phyloP scores from a whole-genome alignment of 106 monocot genomes.

The Ottelia alismoides region DNA sequence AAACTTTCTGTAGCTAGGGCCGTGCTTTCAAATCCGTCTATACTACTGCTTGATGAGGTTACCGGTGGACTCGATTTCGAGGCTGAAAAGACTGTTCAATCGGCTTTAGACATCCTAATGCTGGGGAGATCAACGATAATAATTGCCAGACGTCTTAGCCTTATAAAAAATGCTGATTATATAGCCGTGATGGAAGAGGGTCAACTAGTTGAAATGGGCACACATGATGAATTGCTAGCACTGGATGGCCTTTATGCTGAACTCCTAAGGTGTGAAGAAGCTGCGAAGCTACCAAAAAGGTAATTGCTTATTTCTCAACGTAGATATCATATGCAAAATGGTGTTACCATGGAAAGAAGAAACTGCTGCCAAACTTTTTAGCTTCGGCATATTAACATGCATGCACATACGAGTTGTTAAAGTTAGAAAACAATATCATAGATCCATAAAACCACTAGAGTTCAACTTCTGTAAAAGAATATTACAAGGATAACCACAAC shows the following conservation, averaged over 20 bases:
- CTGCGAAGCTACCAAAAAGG: constrained; percentile 92
- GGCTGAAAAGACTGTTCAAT: constrained; percentile 89
- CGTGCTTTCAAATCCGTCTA: constrained; percentile 92
- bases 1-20: constrained; percentile 94
- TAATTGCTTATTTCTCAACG: too few relatives aligned
- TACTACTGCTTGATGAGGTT: constrained; percentile 97
- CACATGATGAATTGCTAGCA: constrained; percentile 84
- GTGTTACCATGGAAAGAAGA: too few relatives aligned
- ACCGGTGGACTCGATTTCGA: constrained; percentile 98
- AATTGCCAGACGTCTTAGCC: constrained; percentile 80
- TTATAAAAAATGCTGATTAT: constrained; percentile 98
- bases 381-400: too few relatives aligned
- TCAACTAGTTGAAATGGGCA: constrained; percentile 97
- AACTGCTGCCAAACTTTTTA: too few relatives aligned
- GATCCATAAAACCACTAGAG: too few relatives aligned
- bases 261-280: constrained; percentile 95
- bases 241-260: constrained; percentile 95
- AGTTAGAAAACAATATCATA: too few relatives aligned
- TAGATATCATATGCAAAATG: too few relatives aligned
- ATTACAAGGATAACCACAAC: too few relatives aligned
- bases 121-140: constrained; percentile 96
- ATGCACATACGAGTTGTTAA: too few relatives aligned
- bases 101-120: constrained; percentile 92
- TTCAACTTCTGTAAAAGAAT: too few relatives aligned
- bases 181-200: constrained; percentile 99